Percentiles rank a stretch among this genome's conserved stretches.
These are phyloP conservation scores for Arxiozyma slooffiae DNA, from an alignment of 1,139 yeast genomes.

Conservation along the genomic window DNA sequence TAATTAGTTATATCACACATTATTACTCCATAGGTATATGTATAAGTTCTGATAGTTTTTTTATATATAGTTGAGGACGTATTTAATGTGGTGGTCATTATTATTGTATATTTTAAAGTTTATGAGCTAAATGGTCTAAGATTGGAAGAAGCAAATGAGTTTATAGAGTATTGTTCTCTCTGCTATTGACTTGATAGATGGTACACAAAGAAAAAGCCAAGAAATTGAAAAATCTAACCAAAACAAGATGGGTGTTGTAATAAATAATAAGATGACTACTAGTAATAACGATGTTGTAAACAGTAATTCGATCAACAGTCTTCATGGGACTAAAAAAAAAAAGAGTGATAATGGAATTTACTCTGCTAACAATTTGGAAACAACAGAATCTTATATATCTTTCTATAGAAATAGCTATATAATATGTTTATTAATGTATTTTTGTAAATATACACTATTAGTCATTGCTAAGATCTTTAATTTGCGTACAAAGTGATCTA, in stretches of 20 bases:
- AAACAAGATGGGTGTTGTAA: background rate
- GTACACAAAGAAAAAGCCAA: slow-evolving; percentile 4
- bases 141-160: slow-evolving; percentile 64
- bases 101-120: slow-evolving; percentile 52
- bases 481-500: background rate
- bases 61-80: slow-evolving; percentile 68
- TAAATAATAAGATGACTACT: background rate
- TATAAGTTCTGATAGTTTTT: slow-evolving; percentile 56
- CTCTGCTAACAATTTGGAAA: background rate
- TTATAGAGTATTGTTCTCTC: slow-evolving; percentile 37
- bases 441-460: no score
- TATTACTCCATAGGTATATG: slow-evolving; percentile 33
- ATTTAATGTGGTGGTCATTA: slow-evolving; percentile 47
- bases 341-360: background rate
- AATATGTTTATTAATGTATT: no score
- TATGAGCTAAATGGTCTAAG: slow-evolving; percentile 70
- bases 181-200: slow-evolving; percentile 7
- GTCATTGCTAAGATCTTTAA: background rate
- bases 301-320: no score
- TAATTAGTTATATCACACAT: slow-evolving; percentile 69
- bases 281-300: slow-evolving; percentile 2
- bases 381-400: background rate
- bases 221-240: background rate
- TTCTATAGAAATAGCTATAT: no score
- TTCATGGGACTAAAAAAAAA: no score